These are phyloP conservation scores for Leptoxyphium fumago DNA, from an alignment of 2,329 filamentous ascomycete genomes.

Conservation along the genomic window DNA sequence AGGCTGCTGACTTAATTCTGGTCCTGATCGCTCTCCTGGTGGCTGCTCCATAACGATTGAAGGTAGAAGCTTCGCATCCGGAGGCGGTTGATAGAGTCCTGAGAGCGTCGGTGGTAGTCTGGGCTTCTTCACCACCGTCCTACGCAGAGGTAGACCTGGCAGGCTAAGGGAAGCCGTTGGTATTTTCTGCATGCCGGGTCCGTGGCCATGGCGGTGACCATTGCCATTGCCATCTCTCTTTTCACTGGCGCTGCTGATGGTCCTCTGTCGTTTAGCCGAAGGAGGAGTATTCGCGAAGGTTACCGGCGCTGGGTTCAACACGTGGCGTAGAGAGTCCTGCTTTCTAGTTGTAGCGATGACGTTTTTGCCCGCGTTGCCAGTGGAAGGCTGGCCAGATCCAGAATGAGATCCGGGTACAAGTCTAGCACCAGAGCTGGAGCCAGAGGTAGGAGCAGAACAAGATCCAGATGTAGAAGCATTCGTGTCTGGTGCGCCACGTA, in stretches of 20 bases:
- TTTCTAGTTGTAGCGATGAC: neutral
- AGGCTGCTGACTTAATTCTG: neutral
- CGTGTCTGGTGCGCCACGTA: neutral
- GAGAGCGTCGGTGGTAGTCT: conserved; percentile 38
- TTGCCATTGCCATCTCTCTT: conserved; percentile 9
- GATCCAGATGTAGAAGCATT: no score
- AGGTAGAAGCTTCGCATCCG: conserved; percentile 45
- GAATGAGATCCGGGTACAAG: conserved; percentile 4
- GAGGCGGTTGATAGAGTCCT: conserved; percentile 48
- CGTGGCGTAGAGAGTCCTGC: neutral
- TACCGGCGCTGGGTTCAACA: neutral
- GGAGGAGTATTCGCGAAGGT: neutral
- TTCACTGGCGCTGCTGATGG: conserved; percentile 20
- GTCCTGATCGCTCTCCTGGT: neutral
- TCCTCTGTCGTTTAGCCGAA: conserved; percentile 12
- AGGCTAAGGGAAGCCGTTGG: conserved; percentile 11
- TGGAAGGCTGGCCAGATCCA: no score
- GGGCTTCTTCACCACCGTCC: conserved; percentile 17
- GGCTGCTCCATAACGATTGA: conserved; percentile 35
- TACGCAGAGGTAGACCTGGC: conserved; percentile 23
- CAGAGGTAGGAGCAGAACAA: conserved; percentile 1
- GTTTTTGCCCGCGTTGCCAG: no score
- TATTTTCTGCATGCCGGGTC: conserved; percentile 5
- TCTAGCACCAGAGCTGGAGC: conserved; percentile 14
- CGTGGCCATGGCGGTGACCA: conserved; percentile 7